These are phyloP conservation scores for Linderniella brevidens DNA, from an alignment of 257 asterid species.

Conservation along the genomic window DNA sequence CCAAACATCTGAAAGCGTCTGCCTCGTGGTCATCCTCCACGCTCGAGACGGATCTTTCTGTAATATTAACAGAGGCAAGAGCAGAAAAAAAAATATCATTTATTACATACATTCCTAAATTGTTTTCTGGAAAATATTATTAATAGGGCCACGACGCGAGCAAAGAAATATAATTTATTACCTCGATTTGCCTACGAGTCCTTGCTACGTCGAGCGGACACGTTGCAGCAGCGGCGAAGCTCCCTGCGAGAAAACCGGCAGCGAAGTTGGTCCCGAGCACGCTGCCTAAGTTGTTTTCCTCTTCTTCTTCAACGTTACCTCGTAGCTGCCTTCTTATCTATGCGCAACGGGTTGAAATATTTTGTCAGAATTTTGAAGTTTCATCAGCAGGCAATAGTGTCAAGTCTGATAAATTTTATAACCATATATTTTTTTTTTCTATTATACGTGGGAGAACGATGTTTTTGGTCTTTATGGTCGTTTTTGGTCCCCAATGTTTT, in stretches of 20 bases:
- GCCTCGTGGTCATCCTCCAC: conserved; percentile 43
- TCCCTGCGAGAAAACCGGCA: conserved; percentile 66
- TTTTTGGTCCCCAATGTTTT: too few species aligned
- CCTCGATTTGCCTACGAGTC: conserved; percentile 71
- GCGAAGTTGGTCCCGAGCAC: conserved; percentile 50
- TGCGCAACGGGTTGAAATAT: conserved; percentile 10
- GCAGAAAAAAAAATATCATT: not conserved
- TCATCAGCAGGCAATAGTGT: not conserved
- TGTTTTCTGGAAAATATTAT: not conserved
- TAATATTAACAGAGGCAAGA: not conserved
- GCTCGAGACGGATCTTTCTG: conserved; percentile 49
- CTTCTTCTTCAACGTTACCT: conserved; percentile 16
- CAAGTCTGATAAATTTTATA: not conserved
- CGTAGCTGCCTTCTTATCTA: conserved; percentile 41
- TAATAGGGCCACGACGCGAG: not conserved
- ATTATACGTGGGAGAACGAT: too few species aligned
- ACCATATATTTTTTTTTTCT: too few species aligned
- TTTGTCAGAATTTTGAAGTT: not conserved
- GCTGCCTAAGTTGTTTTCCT: conserved; percentile 21
- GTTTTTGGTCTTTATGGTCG: too few species aligned
- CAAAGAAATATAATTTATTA: conserved; percentile 1
- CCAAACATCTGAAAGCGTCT: conserved; percentile 46
- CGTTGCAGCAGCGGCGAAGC: conserved; percentile 51
- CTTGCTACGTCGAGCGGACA: conserved; percentile 71
- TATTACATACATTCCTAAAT: not conserved